phyloP scores from a whole-genome alignment of 768 basidiomycete genomes.

The Boletus subcaerulescens region DNA sequence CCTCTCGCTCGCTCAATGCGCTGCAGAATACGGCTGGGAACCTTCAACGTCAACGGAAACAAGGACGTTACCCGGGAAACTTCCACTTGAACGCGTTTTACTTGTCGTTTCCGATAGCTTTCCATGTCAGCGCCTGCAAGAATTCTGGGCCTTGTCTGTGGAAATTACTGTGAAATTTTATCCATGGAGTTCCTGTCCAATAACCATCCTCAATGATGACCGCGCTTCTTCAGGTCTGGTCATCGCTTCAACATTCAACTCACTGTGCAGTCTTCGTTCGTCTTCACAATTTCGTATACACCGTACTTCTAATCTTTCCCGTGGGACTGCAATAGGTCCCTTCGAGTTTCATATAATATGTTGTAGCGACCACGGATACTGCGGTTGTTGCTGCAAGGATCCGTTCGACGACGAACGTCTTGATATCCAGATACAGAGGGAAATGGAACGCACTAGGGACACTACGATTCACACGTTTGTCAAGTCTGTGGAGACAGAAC shows the following conservation, averaged over 20 bases:
- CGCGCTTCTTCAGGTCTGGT: conserved; percentile 3
- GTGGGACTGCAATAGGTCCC: background rate
- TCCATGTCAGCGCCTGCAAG: conserved; percentile 7
- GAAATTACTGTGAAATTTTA: conserved; percentile 9
- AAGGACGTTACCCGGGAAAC: too few relatives aligned
- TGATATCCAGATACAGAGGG: background rate
- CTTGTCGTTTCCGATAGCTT: background rate
- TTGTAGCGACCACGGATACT: conserved; percentile 17
- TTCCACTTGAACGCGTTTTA: too few relatives aligned
- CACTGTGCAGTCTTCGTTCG: conserved; percentile 16
- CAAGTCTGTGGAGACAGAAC: conserved; percentile 9
- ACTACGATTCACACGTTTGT: conserved; percentile 3
- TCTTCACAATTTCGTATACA: background rate
- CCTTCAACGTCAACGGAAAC: too few relatives aligned
- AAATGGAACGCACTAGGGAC: conserved; percentile 22
- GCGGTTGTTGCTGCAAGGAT: conserved; percentile 16
- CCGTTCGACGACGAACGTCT: conserved; percentile 15
- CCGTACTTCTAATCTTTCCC: background rate
- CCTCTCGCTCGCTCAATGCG: too few relatives aligned
- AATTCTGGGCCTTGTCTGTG: conserved; percentile 10
- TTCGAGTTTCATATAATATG: conserved; percentile 8
- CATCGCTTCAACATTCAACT: conserved; percentile 5
- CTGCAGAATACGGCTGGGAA: too few relatives aligned
- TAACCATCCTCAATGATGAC: background rate
- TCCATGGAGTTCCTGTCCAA: too few relatives aligned